phyloP scores from a whole-genome alignment of 495 filamentous ascomycete genomes.

The Amorphotheca resinae region DNA sequence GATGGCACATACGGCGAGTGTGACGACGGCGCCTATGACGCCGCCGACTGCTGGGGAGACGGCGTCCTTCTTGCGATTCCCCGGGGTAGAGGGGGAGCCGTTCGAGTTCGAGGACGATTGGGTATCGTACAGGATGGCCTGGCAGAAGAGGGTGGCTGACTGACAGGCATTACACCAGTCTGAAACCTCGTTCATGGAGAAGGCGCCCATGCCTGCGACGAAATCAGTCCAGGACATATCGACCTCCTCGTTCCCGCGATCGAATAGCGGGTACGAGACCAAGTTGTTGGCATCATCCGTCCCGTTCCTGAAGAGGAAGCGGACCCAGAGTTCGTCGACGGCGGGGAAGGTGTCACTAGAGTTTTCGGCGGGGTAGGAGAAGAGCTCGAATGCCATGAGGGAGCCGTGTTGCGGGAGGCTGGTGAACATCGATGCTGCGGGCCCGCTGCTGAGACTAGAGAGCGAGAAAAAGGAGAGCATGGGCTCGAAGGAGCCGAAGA shows the following conservation, averaged over 20 bases:
- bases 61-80: not conserved
- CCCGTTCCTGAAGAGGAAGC: constrained; percentile 59
- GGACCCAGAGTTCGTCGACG: constrained; percentile 41
- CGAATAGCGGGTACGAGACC: constrained; percentile 45
- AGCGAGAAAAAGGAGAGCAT: constrained; percentile 52
- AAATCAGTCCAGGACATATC: constrained; percentile 46
- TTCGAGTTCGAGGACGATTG: not conserved
- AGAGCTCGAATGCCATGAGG: constrained; percentile 53
- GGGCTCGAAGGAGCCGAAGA: constrained; percentile 48
- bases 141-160: constrained; percentile 41
- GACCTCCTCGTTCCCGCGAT: constrained; percentile 31
- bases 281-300: constrained; percentile 35
- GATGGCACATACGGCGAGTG: constrained; percentile 41
- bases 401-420: constrained; percentile 45
- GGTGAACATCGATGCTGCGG: constrained; percentile 34
- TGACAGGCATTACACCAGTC: constrained; percentile 53
- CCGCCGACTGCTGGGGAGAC: constrained; percentile 28
- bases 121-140: constrained; percentile 21
- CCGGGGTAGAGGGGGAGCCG: not conserved
- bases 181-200: constrained; percentile 35
- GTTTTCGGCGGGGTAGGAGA: constrained; percentile 33
- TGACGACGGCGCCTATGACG: constrained; percentile 52
- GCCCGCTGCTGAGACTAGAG: constrained; percentile 27
- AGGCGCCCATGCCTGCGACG: constrained; percentile 32
- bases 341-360: constrained; percentile 24